Evolutionary conservation across 1,284 basidiomycete species (phyloP).

Genomic region (Dichomitus squalens): DNA sequence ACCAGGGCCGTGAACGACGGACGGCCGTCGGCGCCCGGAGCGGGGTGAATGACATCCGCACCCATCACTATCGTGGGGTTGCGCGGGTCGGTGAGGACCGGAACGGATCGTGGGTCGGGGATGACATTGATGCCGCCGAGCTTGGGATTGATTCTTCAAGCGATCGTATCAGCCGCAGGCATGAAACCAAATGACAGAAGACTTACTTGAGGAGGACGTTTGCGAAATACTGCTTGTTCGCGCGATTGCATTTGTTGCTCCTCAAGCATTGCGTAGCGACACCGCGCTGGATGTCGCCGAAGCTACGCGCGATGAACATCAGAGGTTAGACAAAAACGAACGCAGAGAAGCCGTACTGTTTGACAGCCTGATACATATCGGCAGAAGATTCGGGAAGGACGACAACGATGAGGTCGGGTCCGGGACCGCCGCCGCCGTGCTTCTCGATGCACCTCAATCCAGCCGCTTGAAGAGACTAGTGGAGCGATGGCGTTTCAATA

Average conservation of each 20-base stretch:
- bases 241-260: conserved; percentile 58
- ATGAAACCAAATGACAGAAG: neutral
- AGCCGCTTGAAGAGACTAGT: neutral
- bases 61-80: conserved; percentile 81
- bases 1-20: conserved; percentile 80
- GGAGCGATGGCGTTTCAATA: neutral
- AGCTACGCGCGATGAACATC: conserved; percentile 8
- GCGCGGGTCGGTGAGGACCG: conserved; percentile 62
- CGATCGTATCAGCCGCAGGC: conserved; percentile 1
- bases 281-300: conserved; percentile 39
- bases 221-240: conserved; percentile 73
- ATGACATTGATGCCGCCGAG: conserved; percentile 79
- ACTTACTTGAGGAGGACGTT: conserved; percentile 79
- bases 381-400: conserved; percentile 74
- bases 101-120: conserved; percentile 62
- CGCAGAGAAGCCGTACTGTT: conserved; percentile 57
- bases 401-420: conserved; percentile 63
- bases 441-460: conserved; percentile 47
- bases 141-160: conserved; percentile 74
- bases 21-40: conserved; percentile 68
- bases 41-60: conserved; percentile 79
- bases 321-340: neutral
- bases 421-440: conserved; percentile 28
- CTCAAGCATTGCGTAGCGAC: conserved; percentile 78
- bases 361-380: conserved; percentile 74